Base-by-base conservation (phyloP, 345 rosid genomes). In the Lepidium sativum region DNA sequence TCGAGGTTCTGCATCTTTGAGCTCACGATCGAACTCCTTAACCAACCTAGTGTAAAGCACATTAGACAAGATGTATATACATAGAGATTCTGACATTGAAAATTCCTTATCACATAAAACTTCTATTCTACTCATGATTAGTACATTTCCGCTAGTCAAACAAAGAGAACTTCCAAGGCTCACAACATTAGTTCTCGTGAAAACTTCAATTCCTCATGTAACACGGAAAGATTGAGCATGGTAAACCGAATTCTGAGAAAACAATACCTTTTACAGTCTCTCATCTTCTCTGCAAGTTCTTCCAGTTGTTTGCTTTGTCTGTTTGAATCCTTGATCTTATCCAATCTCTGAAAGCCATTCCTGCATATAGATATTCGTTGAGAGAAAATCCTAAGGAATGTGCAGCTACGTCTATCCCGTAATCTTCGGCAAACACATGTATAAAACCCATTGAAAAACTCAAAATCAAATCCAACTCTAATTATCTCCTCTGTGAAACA, bases 331-430 rank as follows among this genome's bases (percentile, higher is more conserved):
- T 86, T 94, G 63, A 94, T 82, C 79, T 94, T 94, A 70, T 94
- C 96, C 78, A 94, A 81, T 80, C 82, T 90, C 77, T 87, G 92
- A 73, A 89, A 94, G 49, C 99, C 99, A 87, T 89, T 89, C 72
- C 95, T 89, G 90, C 38, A 71, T 15, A 20, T 16, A 57, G 49
- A 60, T 7, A 16, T 18, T 40, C 38, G 6, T 55, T 20, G 6
- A 25, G 38, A 64, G n/a, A 14, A 25, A 35, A 20, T 31, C 4
- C 7, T 16, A 58, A 54, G 10, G 59, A 54, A 9, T 37, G 15
- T 16, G 32, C 40, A 8, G 8, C 5, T 43, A 17, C 2, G 16
- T 42, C 20, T 42, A 8, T 16, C 21, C 1, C 48, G 16, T 44
- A 18, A 3, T 34, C 3, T 31, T 25, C 48, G 4, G 31, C 31